phyloP scores from a whole-genome alignment of 169 alveolate genomes.

The Cryptosporidium canis region DNA sequence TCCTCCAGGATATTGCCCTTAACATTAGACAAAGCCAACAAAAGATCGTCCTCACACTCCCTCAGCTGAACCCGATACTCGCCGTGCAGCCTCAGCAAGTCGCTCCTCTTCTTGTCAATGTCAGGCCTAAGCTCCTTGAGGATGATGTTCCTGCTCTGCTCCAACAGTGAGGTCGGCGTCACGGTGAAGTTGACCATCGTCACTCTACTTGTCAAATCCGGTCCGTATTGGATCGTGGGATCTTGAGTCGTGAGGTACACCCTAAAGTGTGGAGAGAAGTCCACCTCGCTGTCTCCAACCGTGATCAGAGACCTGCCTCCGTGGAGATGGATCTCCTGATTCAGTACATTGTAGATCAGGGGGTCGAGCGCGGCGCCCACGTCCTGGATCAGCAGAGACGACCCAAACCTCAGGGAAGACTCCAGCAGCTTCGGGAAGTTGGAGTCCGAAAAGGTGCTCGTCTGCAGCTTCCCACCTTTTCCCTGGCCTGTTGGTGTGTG shows the following conservation, averaged over 20 bases:
- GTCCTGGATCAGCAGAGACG: constrained; percentile 94
- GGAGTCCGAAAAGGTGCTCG: constrained; percentile 81
- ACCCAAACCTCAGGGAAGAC: constrained; percentile 94
- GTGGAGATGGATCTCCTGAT: constrained; percentile 93
- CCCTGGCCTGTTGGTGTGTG: constrained; percentile 82
- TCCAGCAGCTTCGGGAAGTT: constrained; percentile 92
- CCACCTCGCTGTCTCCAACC: constrained; percentile 97
- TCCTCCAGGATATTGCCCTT: constrained; percentile 96
- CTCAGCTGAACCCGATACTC: constrained; percentile 90
- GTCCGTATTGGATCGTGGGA: constrained; percentile 93
- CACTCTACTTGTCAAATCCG: constrained; percentile 97
- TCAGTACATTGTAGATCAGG: constrained; percentile 91
- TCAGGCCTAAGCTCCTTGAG: constrained; percentile 96
- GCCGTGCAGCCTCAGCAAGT: constrained; percentile 93
- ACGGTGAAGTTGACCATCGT: constrained; percentile 96
- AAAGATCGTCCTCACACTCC: constrained; percentile 94
- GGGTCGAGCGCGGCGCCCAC: constrained; percentile 90
- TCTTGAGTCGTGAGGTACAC: constrained; percentile 95
- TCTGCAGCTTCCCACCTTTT: constrained; percentile 5
- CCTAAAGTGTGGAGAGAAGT: constrained; percentile 93
- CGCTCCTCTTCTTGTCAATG: constrained; percentile 93
- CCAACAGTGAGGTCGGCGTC: constrained; percentile 94
- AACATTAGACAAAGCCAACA: constrained; percentile 92
- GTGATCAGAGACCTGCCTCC: constrained; percentile 95
- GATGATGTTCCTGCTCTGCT: constrained; percentile 90